phyloP scores from a whole-genome alignment of 768 basidiomycete species.

The Kwoniella pini region DNA sequence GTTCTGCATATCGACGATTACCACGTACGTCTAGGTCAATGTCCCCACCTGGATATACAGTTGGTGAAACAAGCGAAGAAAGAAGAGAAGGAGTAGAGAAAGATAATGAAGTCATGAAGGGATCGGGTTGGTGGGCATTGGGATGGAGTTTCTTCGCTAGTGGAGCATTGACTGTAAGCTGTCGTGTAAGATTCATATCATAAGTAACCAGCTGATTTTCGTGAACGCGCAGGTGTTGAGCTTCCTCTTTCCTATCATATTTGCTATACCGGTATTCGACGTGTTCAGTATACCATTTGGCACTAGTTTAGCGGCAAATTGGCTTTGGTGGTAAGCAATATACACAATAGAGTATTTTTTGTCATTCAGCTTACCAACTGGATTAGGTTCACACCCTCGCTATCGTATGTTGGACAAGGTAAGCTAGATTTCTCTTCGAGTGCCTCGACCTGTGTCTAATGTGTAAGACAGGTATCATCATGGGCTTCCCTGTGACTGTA shows the following conservation, averaged over 20 bases:
- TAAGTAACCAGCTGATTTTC: not conserved
- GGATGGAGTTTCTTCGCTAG: constrained; percentile 76
- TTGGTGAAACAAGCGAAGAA: constrained; percentile 52
- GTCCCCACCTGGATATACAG: constrained; percentile 35
- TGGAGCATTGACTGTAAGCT: constrained; percentile 70
- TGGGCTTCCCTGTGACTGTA: constrained; percentile 92
- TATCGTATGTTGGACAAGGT: constrained; percentile 93
- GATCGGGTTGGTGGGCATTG: constrained; percentile 75
- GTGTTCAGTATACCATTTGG: constrained; percentile 62
- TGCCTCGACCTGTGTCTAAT: constrained; percentile 11
- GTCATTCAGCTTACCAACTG: not conserved
- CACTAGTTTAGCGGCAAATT: constrained; percentile 74
- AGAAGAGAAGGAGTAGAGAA: constrained; percentile 49
- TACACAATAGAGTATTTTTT: not conserved
- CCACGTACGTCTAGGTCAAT: constrained; percentile 35
- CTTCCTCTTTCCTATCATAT: constrained; percentile 86
- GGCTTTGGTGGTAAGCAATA: constrained; percentile 72
- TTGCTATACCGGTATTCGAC: constrained; percentile 71
- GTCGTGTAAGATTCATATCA: not conserved
- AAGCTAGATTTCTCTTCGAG: constrained; percentile 16
- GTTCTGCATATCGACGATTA: constrained; percentile 25
- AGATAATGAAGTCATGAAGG: constrained; percentile 60
- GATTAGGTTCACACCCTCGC: constrained; percentile 73
- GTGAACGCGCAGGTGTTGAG: constrained; percentile 68
- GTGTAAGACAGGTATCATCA: constrained; percentile 72